Percentiles rank a stretch among this genome's conserved stretches.
phyloP scores from a whole-genome alignment of 2,329 filamentous ascomycete genomes.

The Claviceps citrina region DNA sequence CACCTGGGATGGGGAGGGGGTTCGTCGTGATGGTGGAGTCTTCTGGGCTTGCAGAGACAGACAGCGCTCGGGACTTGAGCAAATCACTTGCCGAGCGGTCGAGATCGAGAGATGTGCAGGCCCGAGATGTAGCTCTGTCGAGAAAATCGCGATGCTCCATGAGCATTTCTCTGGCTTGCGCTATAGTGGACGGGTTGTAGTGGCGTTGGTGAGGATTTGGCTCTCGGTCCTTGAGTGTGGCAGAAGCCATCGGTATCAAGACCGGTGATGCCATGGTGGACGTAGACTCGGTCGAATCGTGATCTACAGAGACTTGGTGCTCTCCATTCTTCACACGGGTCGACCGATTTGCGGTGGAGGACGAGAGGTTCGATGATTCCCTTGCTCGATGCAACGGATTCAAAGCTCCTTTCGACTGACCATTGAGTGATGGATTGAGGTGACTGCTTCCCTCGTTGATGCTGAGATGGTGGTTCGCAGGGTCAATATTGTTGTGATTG shows the following conservation, averaged over 20 bases:
- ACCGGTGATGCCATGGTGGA: slow-evolving; percentile 19
- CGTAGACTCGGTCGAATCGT: neutral
- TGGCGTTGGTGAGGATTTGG: slow-evolving; percentile 18
- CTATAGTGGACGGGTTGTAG: slow-evolving; percentile 17
- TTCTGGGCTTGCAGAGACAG: slow-evolving; percentile 16
- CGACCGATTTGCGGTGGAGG: slow-evolving; percentile 3
- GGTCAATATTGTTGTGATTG: neutral
- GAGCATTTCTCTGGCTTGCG: slow-evolving; percentile 22
- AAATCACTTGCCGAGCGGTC: slow-evolving; percentile 15
- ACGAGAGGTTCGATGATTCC: neutral
- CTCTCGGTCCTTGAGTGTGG: slow-evolving; percentile 15
- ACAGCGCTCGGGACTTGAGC: slow-evolving; percentile 12
- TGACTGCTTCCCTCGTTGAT: neutral
- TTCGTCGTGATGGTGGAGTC: slow-evolving; percentile 13
- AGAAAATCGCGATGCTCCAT: slow-evolving; percentile 20
- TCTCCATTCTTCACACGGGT: slow-evolving; percentile 5
- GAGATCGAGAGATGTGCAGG: slow-evolving; percentile 21
- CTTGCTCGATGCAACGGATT: neutral
- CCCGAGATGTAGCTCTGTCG: slow-evolving; percentile 15
- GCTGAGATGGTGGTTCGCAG: neutral
- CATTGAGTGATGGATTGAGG: neutral
- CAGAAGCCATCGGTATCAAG: slow-evolving; percentile 17
- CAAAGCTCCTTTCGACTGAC: neutral
- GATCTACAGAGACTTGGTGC: slow-evolving; percentile 4
- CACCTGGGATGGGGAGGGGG: slow-evolving; percentile 7